Base-by-base conservation (phyloP, 352 stramenopile species). In the Globisporangium spinosum region DNA sequence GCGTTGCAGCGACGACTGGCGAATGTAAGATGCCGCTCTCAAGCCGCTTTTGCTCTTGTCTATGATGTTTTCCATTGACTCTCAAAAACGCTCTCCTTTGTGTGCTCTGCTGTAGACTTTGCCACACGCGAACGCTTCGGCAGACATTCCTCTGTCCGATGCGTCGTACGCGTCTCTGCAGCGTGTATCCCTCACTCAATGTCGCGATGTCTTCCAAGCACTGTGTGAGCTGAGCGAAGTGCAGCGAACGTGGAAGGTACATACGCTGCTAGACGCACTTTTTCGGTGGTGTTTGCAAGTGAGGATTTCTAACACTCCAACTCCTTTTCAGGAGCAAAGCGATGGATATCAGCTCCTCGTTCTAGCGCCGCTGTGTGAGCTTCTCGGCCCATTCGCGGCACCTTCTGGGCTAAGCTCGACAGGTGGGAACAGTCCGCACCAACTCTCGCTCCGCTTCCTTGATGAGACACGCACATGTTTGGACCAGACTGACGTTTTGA, bases 191-290 rank as follows among this genome's bases (percentile, higher is more conserved):
- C 75, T 88, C 34, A 72, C 64, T 29, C 70, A 69, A 25, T 80
- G 72, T 15, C 77, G 67, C 32, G 72, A 72, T 63, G 57, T 82
- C 34, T 80, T 77, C 40, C 72, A 82, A 34, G 55, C 79, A 25
- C 40, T 85, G 34, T 65, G 68, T 29, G 75, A 78, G 61, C 54
- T 86, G 10, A 67, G 79, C 34, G 60, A 58, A 12, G 61, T 77
- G 22, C 62, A 77, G 25, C 70, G 71, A 34, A 54, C 25, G 27
- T 80, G 65, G 69, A 10, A 67, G 74, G 79, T 81, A n/a, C 25
- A 64, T 60, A 27, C 10, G 35, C 15, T 63, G 25, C 20, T 13
- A 3, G 6, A 43, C 5, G 43, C 47, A 45, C 10, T 38, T 69
- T 68, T 4, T 71, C 32, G 58, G 65, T 58, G 57, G 29, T 32